Evolutionary conservation across 768 basidiomycete species (phyloP), one percentile per base, ranked within the genome.

Genomic region (Suillus bovinus): DNA sequence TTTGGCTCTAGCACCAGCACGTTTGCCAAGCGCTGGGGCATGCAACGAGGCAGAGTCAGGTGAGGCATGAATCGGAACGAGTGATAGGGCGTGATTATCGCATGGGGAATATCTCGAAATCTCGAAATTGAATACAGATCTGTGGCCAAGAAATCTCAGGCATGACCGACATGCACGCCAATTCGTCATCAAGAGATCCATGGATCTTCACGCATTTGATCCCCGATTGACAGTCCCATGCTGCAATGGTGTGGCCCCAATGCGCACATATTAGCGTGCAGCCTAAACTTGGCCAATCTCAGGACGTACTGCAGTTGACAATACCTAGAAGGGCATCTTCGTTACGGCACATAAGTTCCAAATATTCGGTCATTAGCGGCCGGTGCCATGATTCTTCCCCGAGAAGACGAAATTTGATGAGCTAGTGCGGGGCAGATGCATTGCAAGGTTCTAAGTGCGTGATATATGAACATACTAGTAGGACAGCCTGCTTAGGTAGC

Each of bases 241-340:
- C 55, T 56, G 55, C 38, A 56, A 39, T 27, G 54, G 24, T 24
- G 54, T 55, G 36, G 54, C 54, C 24, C 36, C 22, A 24, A 27
- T 34, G 33, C 33, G 11, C 31, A 33, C 27, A 27, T 29, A 56
- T 39, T 7, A 29, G 38, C 24, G 11, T 39, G 24, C 55, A 56
- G 6, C 27, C 55, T 20, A 56, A 29, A 39, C 54, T 27, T 27
- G 36, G 54, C 27, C 54, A 38, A 38, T 38, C 22, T 17, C 54
- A 55, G 9, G 5, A 55, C 54, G 17, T 20, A 56, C 27, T 49
- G 47, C 22, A n/a, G 36, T 56, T 56, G 54, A 24, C 22, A 27
- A 58, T 63, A 59, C 44, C 64, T 57, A 54, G 60, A 47, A 64
- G 61, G 59, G 71, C 53, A 67, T 67, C 63, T 56, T 39, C 10